phyloP scores from a whole-genome alignment of 352 stramenopile genomes.

The Globisporangium camurandrum region DNA sequence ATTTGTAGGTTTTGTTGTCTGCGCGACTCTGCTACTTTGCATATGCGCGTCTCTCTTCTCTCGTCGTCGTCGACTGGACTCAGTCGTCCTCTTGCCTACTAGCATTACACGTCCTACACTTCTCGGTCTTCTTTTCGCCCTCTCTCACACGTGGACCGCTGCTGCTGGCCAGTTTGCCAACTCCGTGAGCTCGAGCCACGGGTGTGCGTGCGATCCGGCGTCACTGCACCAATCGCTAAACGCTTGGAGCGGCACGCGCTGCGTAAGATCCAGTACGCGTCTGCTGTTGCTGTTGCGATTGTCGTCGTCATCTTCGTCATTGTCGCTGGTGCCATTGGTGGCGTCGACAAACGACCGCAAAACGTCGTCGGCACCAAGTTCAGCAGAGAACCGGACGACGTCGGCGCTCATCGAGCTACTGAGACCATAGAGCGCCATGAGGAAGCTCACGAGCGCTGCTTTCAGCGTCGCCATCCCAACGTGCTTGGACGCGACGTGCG shows the following conservation, averaged over 20 bases:
- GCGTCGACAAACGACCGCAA: conserved; percentile 42
- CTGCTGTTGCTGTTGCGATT: conserved; percentile 10
- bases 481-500: conserved; percentile 15
- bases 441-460: conserved; percentile 58
- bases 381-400: conserved; percentile 57
- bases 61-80: neutral
- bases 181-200: conserved; percentile 76
- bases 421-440: conserved; percentile 83
- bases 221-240: conserved; percentile 80
- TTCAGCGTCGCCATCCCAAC: conserved; percentile 54
- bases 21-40: too few relatives aligned
- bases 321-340: conserved; percentile 5
- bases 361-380: conserved; percentile 62
- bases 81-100: neutral
- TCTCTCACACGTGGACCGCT: conserved; percentile 65
- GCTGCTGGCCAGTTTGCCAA: conserved; percentile 70
- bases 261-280: conserved; percentile 21
- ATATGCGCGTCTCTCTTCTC: neutral
- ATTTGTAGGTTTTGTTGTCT: too few relatives aligned
- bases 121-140: too few relatives aligned
- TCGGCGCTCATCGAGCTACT: conserved; percentile 70
- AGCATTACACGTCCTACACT: conserved; percentile 16
- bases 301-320: conserved; percentile 19
- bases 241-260: conserved; percentile 41
- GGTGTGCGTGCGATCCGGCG: conserved; percentile 45